Evolutionary conservation across 441 rosid genomes (phyloP), one percentile per base, ranked within the genome.

Genomic region (Pelargonium cotyledonis): DNA sequence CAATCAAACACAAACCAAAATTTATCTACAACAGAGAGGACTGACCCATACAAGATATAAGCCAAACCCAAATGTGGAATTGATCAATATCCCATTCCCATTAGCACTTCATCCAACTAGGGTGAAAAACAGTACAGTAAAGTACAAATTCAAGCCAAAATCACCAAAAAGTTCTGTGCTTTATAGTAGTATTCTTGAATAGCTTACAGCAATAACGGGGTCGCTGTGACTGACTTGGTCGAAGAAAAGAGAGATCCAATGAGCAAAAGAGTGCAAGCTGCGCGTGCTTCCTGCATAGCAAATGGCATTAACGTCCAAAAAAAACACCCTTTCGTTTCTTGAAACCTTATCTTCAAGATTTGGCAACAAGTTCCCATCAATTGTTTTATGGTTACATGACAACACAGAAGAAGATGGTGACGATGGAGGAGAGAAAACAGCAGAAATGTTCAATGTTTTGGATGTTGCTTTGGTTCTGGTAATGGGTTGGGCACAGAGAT

Each of bases 221-320:
- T 89, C 97, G 9, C 51, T 75, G 66, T 77, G 86, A 85, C 87
- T 85, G 77, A 93, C 97, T 82, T 82, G 88, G 66, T 85, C 78
- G 78, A 92, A 85, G 83, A 92, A 88, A 57, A 92, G 89, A 73
- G 96, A 86, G 23, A 89, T 62, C 98, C 98, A 93, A 51, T 80
- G 81, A 68, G 81, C 88, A 61, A 88, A 93, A 68, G 89, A 79
- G 2, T 75, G 79, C 38, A 90, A 85, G 77, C 93, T 85, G 2
- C 95, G 96, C 5, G 78, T 85, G 80, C 80, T 88, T 77, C 92
- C 97, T 21, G 80, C 86, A 62, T 88, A 90, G 80, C 97, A 89
- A 38, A 93, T 84, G 53, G 97, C 96, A 76, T 92, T 87, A 12
- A 86, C 91, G 70, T 93, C 98, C 83, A 90, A 78, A 73, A 92